Evolutionary conservation across 1,139 yeast species (phyloP).

Genomic region (Lodderomyces margitis): DNA sequence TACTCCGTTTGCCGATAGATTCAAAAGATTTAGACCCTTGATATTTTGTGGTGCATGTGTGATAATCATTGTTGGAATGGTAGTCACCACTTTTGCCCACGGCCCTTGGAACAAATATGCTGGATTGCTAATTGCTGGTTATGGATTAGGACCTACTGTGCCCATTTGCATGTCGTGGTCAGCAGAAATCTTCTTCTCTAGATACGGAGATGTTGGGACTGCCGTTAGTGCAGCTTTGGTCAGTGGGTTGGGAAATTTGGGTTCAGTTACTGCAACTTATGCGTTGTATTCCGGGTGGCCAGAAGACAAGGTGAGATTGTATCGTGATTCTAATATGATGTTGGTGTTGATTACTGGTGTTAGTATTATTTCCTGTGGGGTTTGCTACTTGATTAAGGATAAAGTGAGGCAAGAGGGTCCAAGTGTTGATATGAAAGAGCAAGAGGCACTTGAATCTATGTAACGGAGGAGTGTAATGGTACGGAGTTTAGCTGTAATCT

Average conservation of each 20-base stretch:
- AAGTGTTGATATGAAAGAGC: neutral
- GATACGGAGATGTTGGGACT: conserved; percentile 80
- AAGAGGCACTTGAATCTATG: neutral
- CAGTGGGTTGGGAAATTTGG: conserved; percentile 82
- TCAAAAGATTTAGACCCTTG: conserved; percentile 53
- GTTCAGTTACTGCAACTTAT: conserved; percentile 81
- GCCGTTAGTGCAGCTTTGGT: conserved; percentile 84
- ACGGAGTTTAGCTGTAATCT: too few relatives aligned
- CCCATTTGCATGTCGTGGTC: conserved; percentile 89
- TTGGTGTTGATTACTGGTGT: conserved; percentile 73
- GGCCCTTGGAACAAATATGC: conserved; percentile 77
- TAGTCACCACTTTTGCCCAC: conserved; percentile 73
- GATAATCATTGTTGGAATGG: conserved; percentile 70
- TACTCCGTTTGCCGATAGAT: conserved; percentile 79
- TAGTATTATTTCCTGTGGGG: conserved; percentile 53
- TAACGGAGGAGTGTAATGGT: neutral
- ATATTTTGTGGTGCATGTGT: conserved; percentile 61
- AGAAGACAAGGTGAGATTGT: conserved; percentile 60
- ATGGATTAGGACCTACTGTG: conserved; percentile 87
- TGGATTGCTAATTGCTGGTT: conserved; percentile 78
- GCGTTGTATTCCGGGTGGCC: conserved; percentile 90
- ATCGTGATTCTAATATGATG: conserved; percentile 77
- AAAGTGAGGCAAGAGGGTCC: neutral
- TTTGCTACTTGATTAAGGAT: conserved; percentile 33
- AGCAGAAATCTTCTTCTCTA: conserved; percentile 68